phyloP scores from a whole-genome alignment of 2,329 filamentous ascomycete genomes.

The Nemania bipapillata region DNA sequence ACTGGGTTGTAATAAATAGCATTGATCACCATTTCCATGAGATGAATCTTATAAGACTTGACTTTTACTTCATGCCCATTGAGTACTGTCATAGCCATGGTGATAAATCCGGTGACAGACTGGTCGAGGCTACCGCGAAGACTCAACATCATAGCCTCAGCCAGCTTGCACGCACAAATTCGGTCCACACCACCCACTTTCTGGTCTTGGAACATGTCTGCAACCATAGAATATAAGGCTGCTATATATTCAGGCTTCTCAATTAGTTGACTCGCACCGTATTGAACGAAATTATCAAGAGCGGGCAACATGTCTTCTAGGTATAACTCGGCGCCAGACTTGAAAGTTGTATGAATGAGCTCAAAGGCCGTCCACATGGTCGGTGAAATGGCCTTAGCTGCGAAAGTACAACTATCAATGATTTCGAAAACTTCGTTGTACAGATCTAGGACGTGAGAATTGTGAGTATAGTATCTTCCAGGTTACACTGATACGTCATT shows the following conservation, averaged over 20 bases:
- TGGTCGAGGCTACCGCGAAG: constrained; percentile 88
- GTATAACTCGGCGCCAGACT: constrained; percentile 94
- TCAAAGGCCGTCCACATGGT: constrained; percentile 99
- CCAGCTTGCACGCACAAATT: constrained; percentile 96
- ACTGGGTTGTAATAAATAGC: constrained; percentile 96
- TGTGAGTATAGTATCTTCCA: constrained; percentile 8
- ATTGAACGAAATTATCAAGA: constrained; percentile 96
- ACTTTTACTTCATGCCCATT: constrained; percentile 80
- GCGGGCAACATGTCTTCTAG: constrained; percentile 98
- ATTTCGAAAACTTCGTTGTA: constrained; percentile 99
- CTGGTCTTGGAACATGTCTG: constrained; percentile 90
- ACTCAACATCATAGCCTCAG: constrained; percentile 96
- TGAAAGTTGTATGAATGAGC: constrained; percentile 95
- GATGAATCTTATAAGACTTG: constrained; percentile 92
- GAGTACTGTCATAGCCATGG: constrained; percentile 86
- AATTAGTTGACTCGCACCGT: constrained; percentile 81
- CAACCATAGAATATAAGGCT: constrained; percentile 91
- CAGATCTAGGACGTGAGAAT: constrained; percentile 66
- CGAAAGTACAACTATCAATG: constrained; percentile 98
- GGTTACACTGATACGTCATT: background rate
- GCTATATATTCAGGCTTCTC: constrained; percentile 88
- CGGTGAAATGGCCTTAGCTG: constrained; percentile 91
- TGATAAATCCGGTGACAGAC: constrained; percentile 87
- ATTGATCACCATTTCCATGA: constrained; percentile 99
- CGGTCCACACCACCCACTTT: constrained; percentile 94